These are phyloP conservation scores for Yamadazyma epiphylla DNA, from an alignment of 1,139 yeast species.

Conservation along the genomic window DNA sequence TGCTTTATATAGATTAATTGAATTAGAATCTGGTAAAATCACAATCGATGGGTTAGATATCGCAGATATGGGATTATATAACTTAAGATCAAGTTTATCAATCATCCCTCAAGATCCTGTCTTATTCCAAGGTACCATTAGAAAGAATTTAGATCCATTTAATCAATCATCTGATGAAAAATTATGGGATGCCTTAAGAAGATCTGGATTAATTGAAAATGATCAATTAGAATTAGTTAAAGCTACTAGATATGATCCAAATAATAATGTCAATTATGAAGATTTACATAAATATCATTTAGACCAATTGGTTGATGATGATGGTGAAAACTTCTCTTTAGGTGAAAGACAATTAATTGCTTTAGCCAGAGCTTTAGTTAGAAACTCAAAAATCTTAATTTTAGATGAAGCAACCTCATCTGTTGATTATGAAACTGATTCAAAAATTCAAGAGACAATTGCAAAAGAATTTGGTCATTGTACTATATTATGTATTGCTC, in stretches of 20 bases:
- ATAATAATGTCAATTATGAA: conserved; percentile 34
- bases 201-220: conserved; percentile 56
- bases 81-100: conserved; percentile 56
- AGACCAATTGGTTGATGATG: conserved; percentile 37
- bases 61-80: conserved; percentile 52
- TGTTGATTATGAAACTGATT: conserved; percentile 42
- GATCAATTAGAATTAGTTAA: conserved; percentile 39
- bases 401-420: conserved; percentile 43
- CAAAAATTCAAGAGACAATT: conserved; percentile 35
- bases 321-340: conserved; percentile 36
- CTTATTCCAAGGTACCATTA: conserved; percentile 60
- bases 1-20: conserved; percentile 86
- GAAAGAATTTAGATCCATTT: conserved; percentile 69
- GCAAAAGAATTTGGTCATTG: conserved; percentile 30
- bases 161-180: conserved; percentile 45
- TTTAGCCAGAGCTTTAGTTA: conserved; percentile 38
- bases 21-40: conserved; percentile 78
- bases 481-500: conserved; percentile 41
- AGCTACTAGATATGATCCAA: conserved; percentile 7
- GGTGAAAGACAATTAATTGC: conserved; percentile 42
- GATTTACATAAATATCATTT: conserved; percentile 26
- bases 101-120: conserved; percentile 83
- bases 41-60: conserved; percentile 85
- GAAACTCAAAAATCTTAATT: conserved; percentile 34
- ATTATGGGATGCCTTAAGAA: conserved; percentile 52